Percentiles rank a stretch among this genome's conserved stretches.
Evolutionary conservation across 495 filamentous ascomycete species (phyloP).

Genomic region (Aspergillus heteromorphus): DNA sequence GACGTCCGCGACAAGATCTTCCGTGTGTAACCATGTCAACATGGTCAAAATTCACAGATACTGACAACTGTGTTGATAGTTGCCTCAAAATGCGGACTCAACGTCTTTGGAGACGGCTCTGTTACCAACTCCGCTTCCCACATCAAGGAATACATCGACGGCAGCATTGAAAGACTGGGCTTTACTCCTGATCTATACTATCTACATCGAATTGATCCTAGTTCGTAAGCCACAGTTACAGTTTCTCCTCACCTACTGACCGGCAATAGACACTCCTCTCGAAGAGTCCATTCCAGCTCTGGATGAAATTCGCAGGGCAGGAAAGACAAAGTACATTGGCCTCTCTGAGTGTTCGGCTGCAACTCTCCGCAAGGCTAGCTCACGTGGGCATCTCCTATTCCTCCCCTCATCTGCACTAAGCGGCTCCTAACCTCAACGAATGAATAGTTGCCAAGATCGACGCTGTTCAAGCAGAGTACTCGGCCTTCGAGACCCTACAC

Average conservation of each 20-base stretch:
- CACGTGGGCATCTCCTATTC: slow-evolving; percentile 21
- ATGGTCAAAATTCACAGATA: neutral
- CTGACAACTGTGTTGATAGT: slow-evolving; percentile 22
- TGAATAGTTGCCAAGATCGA: slow-evolving; percentile 43
- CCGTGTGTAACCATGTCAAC: slow-evolving; percentile 18
- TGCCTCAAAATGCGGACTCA: slow-evolving; percentile 45
- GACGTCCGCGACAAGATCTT: slow-evolving; percentile 45
- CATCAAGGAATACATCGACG: slow-evolving; percentile 49
- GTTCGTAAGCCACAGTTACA: slow-evolving; percentile 14
- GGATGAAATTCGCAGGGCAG: slow-evolving; percentile 39
- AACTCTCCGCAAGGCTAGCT: slow-evolving; percentile 40
- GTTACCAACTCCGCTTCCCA: slow-evolving; percentile 46
- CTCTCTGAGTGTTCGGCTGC: slow-evolving; percentile 41
- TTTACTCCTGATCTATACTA: slow-evolving; percentile 45
- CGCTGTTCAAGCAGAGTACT: slow-evolving; percentile 48
- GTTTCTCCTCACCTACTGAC: neutral
- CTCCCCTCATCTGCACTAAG: neutral
- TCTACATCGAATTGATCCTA: slow-evolving; percentile 37
- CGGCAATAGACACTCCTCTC: slow-evolving; percentile 36
- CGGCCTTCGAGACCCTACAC: slow-evolving; percentile 45
- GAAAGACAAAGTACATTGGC: slow-evolving; percentile 46
- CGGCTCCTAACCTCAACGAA: neutral
- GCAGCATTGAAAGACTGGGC: slow-evolving; percentile 45
- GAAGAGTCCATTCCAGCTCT: slow-evolving; percentile 43
- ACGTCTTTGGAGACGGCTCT: slow-evolving; percentile 21